Base-by-base conservation (phyloP, 2,329 filamentous ascomycete genomes). In the Clarireedia homoeocarpa region DNA sequence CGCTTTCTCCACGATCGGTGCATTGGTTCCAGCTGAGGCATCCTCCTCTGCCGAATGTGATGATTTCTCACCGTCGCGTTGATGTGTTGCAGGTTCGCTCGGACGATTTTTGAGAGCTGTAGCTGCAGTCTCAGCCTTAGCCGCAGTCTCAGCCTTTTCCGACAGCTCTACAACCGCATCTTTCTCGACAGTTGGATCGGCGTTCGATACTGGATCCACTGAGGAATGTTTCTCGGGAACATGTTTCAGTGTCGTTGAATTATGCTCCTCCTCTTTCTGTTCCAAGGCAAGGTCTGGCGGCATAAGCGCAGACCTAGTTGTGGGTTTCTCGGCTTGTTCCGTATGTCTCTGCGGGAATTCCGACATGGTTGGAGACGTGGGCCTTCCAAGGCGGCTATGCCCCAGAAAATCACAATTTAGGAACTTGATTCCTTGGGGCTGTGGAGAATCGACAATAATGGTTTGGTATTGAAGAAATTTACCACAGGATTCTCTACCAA, bases 291-390 rank as follows among this genome's bases (percentile, higher is more conserved):
- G 40, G 23, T 17, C 38, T 55, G 47, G 23, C 38, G 44, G 23
- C 38, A 34, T 24, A 27, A n/a, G 15, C n/a, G n/a, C 39, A 14
- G n/a, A n/a, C n/a, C 39, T 15, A 42, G n/a, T 42, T 6, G n/a
- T 12, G 36, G 53, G 17, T 9, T 51, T 51, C 56, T 55, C 52
- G 52, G 49, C 24, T 48, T 51, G 53, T 27, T 48, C 53, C 24
- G 58, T 53, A 23, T 55, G 36, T 26, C 50, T 56, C 20, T 48
- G 40, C 38, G 52, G 44, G 40, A 39, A 3, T 2, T 50, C 51
- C 14, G 59, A 30, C 55, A 60, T 63, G 59, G 60, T 61, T 63
- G 61, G 45, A 6, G 44, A 34, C 27, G 44, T 54, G 30, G 30
- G 42, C 9, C 51, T 20, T 40, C 4, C 10, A 44, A 34, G 26